phyloP scores from a whole-genome alignment of 345 rosid genomes.

The Kernera saxatilis region DNA sequence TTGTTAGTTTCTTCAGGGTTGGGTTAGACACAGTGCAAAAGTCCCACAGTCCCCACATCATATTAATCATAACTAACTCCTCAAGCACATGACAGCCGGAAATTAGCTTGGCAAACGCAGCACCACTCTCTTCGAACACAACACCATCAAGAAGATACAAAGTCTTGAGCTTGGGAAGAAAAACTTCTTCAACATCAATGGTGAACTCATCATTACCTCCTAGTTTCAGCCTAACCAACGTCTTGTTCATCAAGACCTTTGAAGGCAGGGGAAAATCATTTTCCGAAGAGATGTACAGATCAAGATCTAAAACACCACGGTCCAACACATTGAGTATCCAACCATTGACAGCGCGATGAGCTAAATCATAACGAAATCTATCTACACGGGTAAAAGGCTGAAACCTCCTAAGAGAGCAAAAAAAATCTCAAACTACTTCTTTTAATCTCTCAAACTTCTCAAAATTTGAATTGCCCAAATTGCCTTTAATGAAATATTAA shows the following conservation, averaged over 20 bases:
- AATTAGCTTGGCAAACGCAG: background rate
- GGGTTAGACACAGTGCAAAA: background rate
- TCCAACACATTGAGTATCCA: background rate
- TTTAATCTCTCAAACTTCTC: too few relatives aligned
- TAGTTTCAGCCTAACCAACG: constrained; percentile 3
- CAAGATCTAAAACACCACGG: background rate
- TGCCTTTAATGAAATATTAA: too few relatives aligned
- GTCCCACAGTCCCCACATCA: background rate
- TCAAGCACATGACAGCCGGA: background rate
- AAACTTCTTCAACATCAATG: background rate
- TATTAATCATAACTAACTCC: background rate
- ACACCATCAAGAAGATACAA: background rate
- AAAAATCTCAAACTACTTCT: too few relatives aligned
- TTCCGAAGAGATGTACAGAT: background rate
- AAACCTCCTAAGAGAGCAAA: too few relatives aligned
- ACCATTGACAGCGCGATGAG: background rate
- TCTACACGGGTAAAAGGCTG: too few relatives aligned
- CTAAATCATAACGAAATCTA: too few relatives aligned
- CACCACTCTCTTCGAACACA: background rate
- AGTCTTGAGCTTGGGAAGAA: background rate
- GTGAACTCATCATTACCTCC: background rate
- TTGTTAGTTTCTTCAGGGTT: background rate
- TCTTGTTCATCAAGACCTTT: background rate
- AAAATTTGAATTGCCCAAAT: too few relatives aligned
- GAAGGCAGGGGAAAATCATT: background rate